Conservation (phyloP, 1,139 yeast species). For the Torulaspora pretoriensis region DNA sequence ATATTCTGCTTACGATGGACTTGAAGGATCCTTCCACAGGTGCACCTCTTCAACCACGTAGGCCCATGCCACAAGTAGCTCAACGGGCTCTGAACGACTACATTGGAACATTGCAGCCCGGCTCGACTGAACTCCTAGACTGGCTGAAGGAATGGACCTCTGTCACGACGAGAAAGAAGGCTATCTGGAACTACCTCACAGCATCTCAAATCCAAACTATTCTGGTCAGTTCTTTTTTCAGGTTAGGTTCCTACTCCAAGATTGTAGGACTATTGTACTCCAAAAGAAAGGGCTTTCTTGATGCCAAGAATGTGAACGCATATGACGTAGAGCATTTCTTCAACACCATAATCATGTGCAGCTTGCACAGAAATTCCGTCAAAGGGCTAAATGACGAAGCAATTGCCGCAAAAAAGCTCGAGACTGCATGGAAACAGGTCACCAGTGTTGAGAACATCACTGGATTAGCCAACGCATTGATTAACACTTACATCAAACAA, state of each 20-base stretch:
- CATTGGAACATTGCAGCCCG: conserved; percentile 32
- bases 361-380: conserved; percentile 26
- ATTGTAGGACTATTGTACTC: conserved; percentile 23
- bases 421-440: conserved; percentile 24
- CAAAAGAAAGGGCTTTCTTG: conserved; percentile 17
- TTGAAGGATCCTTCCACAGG: conserved; percentile 44
- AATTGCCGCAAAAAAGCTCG: conserved; percentile 22
- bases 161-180: conserved; percentile 25
- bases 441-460: conserved; percentile 18
- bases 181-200: conserved; percentile 30
- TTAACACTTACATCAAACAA: conserved; percentile 23
- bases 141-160: conserved; percentile 34
- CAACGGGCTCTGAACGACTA: conserved; percentile 35
- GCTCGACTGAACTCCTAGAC: conserved; percentile 37
- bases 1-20: conserved; percentile 53
- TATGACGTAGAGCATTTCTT: conserved; percentile 31
- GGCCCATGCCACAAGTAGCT: conserved; percentile 39
- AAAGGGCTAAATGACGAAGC: conserved; percentile 17
- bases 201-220: conserved; percentile 34
- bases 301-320: conserved; percentile 21
- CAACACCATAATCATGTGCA: conserved; percentile 29
- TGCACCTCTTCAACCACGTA: conserved; percentile 39
- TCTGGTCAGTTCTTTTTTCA: conserved; percentile 32
- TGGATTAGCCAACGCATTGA: conserved; percentile 27
- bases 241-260: conserved; percentile 25